phyloP scores from a whole-genome alignment of 2,329 filamentous ascomycete genomes.

The Xylaria sp. region DNA sequence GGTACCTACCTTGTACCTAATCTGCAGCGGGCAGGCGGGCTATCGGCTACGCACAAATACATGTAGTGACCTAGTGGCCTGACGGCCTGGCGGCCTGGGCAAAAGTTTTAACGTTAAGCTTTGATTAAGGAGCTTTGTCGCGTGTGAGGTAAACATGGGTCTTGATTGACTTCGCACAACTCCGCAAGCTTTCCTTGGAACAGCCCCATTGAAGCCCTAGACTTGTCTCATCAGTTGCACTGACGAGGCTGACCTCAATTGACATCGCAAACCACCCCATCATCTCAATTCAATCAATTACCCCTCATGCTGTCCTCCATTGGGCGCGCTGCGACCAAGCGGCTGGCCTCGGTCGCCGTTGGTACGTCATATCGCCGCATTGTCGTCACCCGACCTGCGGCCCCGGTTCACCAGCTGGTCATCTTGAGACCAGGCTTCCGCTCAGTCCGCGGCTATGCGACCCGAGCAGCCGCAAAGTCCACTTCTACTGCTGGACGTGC shows the following conservation, averaged over 20 bases:
- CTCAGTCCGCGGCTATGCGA: slow-evolving; percentile 22
- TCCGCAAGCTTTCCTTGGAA: slow-evolving; percentile 1
- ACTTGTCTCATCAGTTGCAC: slow-evolving; percentile 5
- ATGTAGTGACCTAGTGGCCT: too few relatives aligned
- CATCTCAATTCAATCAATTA: slow-evolving; percentile 12
- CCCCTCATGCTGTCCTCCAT: slow-evolving; percentile 47
- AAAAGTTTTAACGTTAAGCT: slow-evolving; percentile 4
- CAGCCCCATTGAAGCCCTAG: not conserved
- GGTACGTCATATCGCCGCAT: slow-evolving; percentile 25
- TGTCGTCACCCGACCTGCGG: slow-evolving; percentile 22
- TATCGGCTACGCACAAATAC: too few relatives aligned
- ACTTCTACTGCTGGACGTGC: slow-evolving; percentile 24
- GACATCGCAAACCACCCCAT: not conserved
- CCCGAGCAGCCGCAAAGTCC: slow-evolving; percentile 20
- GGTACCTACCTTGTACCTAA: too few relatives aligned
- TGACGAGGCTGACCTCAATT: not conserved
- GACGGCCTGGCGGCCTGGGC: not conserved
- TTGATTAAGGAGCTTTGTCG: slow-evolving; percentile 11
- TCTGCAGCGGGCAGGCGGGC: too few relatives aligned
- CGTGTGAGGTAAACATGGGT: slow-evolving; percentile 29
- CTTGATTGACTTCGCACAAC: slow-evolving; percentile 6
- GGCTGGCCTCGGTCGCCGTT: slow-evolving; percentile 30
- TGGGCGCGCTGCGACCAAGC: slow-evolving; percentile 44
- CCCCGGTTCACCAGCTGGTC: slow-evolving; percentile 3
- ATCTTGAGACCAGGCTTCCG: slow-evolving; percentile 1